A percentile compares a stretch with the other conserved stretches of the same genome.
Evolutionary conservation across 2,329 filamentous ascomycete genomes (phyloP).

Genomic region (Mycosphaerella sp.): DNA sequence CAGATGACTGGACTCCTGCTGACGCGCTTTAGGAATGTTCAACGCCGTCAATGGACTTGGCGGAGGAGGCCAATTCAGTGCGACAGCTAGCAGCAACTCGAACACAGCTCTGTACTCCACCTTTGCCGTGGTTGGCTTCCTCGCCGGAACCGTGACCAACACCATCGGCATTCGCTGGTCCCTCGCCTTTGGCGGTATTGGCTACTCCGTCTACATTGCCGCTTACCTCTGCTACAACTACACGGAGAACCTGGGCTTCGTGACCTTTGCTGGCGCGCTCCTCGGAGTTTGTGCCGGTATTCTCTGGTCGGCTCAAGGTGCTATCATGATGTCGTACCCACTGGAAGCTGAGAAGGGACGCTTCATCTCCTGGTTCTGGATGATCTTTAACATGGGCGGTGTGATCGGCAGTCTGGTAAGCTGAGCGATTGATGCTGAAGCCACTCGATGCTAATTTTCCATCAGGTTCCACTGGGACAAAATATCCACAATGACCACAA

Average conservation of each 20-base stretch:
- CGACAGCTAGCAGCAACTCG: conserved; percentile 54
- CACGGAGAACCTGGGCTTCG: conserved; percentile 61
- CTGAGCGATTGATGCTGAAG: background rate
- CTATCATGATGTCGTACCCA: conserved; percentile 88
- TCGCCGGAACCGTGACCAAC: conserved; percentile 68
- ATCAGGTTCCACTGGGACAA: conserved; percentile 63
- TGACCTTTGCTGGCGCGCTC: conserved; percentile 68
- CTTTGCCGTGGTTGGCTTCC: conserved; percentile 61
- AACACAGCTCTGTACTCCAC: conserved; percentile 67
- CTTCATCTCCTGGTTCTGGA: conserved; percentile 89
- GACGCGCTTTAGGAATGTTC: conserved; percentile 40
- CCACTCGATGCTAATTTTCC: background rate
- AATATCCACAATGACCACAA: conserved; percentile 56
- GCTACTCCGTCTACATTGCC: conserved; percentile 69
- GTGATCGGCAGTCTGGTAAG: conserved; percentile 71
- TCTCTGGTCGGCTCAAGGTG: conserved; percentile 75
- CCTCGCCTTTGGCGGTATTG: conserved; percentile 65
- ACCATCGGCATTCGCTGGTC: conserved; percentile 63
- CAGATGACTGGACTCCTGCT: background rate
- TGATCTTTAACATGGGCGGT: conserved; percentile 87
- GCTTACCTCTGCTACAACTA: conserved; percentile 67
- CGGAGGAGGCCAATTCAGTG: conserved; percentile 44
- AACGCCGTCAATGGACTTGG: conserved; percentile 49
- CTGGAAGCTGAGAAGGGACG: conserved; percentile 73
- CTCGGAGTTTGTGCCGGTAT: conserved; percentile 74